These are phyloP conservation scores for Fraxinus dipetala DNA, from an alignment of 305 asterid genomes.

Conservation along the genomic window DNA sequence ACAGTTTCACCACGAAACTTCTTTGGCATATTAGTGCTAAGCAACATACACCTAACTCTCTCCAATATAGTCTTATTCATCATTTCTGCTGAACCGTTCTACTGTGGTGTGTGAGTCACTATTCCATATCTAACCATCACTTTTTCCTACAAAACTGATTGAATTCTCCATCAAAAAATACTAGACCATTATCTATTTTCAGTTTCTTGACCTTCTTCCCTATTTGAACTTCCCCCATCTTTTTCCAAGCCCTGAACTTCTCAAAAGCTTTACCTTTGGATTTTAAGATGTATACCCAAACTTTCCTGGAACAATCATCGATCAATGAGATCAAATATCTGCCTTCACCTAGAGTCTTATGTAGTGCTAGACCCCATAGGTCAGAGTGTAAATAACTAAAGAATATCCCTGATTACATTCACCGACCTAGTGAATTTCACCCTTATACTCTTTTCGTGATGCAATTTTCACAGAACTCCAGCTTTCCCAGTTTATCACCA, in stretches of 20 bases:
- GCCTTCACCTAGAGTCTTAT: neutral
- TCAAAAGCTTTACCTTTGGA: neutral
- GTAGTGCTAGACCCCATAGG: neutral
- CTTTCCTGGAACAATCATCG: neutral
- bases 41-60: neutral
- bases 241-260: neutral
- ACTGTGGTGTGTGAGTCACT: neutral
- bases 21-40: neutral
- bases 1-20: neutral
- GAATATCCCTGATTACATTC: neutral
- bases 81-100: neutral
- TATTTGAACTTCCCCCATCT: neutral
- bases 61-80: neutral
- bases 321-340: neutral
- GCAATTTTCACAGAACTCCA: neutral
- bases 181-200: neutral
- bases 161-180: neutral
- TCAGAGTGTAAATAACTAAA: too few relatives aligned
- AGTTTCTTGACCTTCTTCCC: neutral
- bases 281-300: neutral
- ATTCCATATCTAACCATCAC: neutral
- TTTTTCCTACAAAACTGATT: neutral
- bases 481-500: neutral
- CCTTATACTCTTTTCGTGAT: neutral
- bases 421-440: neutral